Conservation (phyloP, 2,329 filamentous ascomycete species). For the Plenodomus biglobosus region DNA sequence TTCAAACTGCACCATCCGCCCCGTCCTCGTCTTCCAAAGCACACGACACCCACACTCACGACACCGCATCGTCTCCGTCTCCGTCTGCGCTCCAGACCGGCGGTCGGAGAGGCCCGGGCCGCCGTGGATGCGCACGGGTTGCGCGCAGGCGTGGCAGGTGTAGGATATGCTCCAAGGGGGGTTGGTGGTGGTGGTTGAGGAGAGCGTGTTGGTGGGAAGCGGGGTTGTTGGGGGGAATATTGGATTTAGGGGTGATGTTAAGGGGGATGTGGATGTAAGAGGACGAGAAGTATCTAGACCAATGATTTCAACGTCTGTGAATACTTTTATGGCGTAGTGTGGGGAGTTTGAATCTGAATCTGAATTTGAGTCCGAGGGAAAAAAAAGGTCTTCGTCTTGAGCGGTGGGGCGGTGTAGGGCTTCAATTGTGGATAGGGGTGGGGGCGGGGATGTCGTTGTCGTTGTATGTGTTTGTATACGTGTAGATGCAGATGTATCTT, state of each 20-base stretch:
- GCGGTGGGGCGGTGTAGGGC: background rate
- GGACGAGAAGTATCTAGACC: background rate
- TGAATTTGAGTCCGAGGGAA: background rate
- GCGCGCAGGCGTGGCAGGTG: background rate
- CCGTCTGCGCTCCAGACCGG: background rate
- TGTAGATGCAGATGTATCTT: background rate
- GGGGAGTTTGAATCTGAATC: background rate
- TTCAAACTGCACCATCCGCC: slow-evolving; percentile 24
- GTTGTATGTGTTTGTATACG: too few relatives aligned
- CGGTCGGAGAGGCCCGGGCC: background rate
- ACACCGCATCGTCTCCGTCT: slow-evolving; percentile 12
- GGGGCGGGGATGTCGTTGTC: too few relatives aligned
- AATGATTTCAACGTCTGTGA: background rate
- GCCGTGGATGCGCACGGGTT: background rate
- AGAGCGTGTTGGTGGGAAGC: background rate
- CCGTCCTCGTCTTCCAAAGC: slow-evolving; percentile 16
- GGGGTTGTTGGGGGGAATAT: too few relatives aligned
- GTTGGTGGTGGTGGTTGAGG: too few relatives aligned
- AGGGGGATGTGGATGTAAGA: background rate
- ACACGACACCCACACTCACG: slow-evolving; percentile 10
- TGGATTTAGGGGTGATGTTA: background rate
- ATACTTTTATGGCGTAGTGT: background rate
- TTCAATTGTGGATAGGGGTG: too few relatives aligned
- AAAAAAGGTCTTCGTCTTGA: background rate
- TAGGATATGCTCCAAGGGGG: too few relatives aligned